A percentile compares a stretch with the other conserved stretches of the same genome.
Evolutionary conservation across 371 early-diverging fungal species (phyloP).

Genomic region (Syncephalis plumigaleata): DNA sequence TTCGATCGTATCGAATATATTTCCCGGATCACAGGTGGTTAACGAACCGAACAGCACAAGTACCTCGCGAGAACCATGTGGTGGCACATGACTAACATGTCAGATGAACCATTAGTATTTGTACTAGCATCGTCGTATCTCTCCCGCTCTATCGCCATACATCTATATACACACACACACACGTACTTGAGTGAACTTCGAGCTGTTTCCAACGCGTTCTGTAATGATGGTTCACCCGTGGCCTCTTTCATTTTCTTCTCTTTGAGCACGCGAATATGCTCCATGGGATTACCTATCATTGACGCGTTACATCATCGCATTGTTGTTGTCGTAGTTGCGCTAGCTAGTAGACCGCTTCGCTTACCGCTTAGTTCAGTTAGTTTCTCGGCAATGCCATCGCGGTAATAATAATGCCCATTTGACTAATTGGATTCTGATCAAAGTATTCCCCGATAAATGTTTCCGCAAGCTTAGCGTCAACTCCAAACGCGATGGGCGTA

Average conservation of each 20-base stretch:
- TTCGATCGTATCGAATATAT: slow-evolving; percentile 69
- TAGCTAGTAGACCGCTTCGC: background rate
- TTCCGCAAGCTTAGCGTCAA: slow-evolving; percentile 45
- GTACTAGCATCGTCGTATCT: too few species aligned
- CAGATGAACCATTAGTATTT: too few species aligned
- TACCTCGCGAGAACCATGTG: slow-evolving; percentile 82
- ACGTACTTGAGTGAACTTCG: slow-evolving; percentile 32
- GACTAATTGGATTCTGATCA: slow-evolving; percentile 90
- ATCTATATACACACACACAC: background rate
- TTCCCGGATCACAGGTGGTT: slow-evolving; percentile 83
- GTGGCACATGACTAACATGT: slow-evolving; percentile 67
- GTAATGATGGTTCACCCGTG: slow-evolving; percentile 80
- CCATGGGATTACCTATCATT: slow-evolving; percentile 39
- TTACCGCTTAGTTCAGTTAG: slow-evolving; percentile 63
- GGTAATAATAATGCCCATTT: slow-evolving; percentile 74
- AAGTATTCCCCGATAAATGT: slow-evolving; percentile 74
- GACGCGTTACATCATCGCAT: background rate
- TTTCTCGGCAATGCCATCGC: slow-evolving; percentile 77
- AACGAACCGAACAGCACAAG: slow-evolving; percentile 70
- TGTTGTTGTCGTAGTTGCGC: background rate
- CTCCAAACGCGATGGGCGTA: slow-evolving; percentile 64
- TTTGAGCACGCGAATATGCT: slow-evolving; percentile 48
- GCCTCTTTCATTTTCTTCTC: slow-evolving; percentile 48
- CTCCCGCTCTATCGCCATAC: too few species aligned
- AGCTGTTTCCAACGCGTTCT: slow-evolving; percentile 79